Conservation (phyloP, 345 rosid species). For the Microcos paniculata region DNA sequence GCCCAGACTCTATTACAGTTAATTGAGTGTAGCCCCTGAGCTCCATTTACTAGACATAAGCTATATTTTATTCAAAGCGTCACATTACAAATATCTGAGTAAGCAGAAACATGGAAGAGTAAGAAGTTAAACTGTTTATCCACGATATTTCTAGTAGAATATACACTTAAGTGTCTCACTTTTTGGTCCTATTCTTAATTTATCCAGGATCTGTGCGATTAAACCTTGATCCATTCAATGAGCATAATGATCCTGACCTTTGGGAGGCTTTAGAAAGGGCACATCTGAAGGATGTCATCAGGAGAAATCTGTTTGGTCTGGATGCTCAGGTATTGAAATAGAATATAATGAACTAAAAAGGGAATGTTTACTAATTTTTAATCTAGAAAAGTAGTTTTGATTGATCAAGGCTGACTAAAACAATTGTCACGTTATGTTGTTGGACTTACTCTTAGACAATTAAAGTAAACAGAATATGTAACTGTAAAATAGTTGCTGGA, state of each 20-base stretch:
- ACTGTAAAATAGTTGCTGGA: background rate
- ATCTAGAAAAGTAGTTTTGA: background rate
- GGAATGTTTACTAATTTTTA: background rate
- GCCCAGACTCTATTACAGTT: background rate
- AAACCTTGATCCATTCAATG: slow-evolving; percentile 87
- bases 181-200: slow-evolving; percentile 11
- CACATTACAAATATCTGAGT: background rate
- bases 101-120: background rate
- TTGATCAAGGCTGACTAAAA: background rate
- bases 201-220: slow-evolving; percentile 79
- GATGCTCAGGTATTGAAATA: slow-evolving; percentile 59
- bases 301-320: slow-evolving; percentile 64
- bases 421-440: background rate
- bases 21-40: background rate
- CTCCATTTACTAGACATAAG: background rate
- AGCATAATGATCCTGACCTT: slow-evolving; percentile 83
- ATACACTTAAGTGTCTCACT: background rate
- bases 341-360: background rate
- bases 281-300: slow-evolving; percentile 75
- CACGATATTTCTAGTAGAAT: background rate
- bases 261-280: slow-evolving; percentile 96
- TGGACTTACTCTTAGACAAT: background rate
- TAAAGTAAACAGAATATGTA: background rate
- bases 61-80: background rate
- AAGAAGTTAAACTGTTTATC: background rate